Evolutionary conservation across 305 asterid species (phyloP).

Genomic region (Lippia alba): DNA sequence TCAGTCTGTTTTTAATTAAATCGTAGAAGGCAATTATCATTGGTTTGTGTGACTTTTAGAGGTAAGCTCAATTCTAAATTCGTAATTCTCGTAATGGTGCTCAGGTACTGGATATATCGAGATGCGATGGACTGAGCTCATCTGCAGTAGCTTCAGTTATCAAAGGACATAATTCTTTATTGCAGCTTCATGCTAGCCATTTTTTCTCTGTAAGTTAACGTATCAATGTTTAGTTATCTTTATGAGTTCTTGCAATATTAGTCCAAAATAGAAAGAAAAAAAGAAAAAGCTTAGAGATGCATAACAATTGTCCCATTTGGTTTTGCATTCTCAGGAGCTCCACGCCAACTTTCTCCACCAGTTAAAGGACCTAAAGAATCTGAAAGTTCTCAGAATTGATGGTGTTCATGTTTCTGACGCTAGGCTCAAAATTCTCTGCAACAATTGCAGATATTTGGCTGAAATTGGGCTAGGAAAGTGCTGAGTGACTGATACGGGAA

Average conservation of each 20-base stretch:
- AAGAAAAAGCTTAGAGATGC: background rate
- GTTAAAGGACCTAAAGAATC: constrained; percentile 52
- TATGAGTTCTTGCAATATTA: constrained; percentile 12
- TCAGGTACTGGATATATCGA: constrained; percentile 69
- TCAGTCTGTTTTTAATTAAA: too few relatives aligned
- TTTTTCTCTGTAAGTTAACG: constrained; percentile 54
- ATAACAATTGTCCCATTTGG: background rate
- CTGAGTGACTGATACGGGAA: constrained; percentile 56
- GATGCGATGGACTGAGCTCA: constrained; percentile 61
- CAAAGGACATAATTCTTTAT: constrained; percentile 47
- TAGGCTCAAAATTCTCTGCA: constrained; percentile 45
- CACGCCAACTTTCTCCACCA: constrained; percentile 40
- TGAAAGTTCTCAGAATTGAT: constrained; percentile 53
- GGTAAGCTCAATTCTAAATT: background rate
- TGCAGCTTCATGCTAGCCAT: constrained; percentile 67
- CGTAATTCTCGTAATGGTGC: constrained; percentile 19
- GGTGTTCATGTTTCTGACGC: constrained; percentile 56
- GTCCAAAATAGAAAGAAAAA: background rate
- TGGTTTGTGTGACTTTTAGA: too few relatives aligned
- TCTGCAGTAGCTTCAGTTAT: constrained; percentile 54
- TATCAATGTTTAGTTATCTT: constrained; percentile 4
- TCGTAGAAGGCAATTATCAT: too few relatives aligned
- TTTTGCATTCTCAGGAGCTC: constrained; percentile 53
- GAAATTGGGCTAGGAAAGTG: constrained; percentile 72
- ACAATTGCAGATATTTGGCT: constrained; percentile 48